These are phyloP conservation scores for Phanerodontia chrysosporium DNA, from an alignment of 768 basidiomycete genomes.

Conservation along the genomic window DNA sequence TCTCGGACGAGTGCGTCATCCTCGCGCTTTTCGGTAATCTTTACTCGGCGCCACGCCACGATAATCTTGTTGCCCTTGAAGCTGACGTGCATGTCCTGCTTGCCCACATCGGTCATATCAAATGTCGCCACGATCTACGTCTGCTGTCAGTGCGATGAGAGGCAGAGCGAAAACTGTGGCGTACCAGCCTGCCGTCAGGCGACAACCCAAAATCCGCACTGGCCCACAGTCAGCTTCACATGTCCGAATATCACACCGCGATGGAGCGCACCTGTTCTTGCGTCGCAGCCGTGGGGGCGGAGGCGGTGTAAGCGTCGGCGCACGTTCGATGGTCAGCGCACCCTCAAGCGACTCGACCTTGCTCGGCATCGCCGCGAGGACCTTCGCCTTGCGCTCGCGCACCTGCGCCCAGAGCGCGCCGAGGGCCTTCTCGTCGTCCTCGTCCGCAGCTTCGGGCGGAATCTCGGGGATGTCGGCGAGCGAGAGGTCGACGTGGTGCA, in stretches of 20 bases:
- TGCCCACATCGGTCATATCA: constrained; percentile 64
- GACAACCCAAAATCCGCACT: constrained; percentile 16
- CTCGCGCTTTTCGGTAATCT: constrained; percentile 59
- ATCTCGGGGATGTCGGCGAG: neutral
- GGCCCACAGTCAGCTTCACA: constrained; percentile 5
- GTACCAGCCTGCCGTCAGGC: constrained; percentile 5
- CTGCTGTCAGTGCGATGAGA: neutral
- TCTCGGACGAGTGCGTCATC: constrained; percentile 59
- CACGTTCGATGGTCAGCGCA: neutral
- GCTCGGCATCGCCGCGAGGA: constrained; percentile 62
- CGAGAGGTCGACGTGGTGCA: neutral
- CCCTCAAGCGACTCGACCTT: constrained; percentile 60
- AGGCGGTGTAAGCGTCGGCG: too few species aligned
- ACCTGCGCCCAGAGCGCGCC: constrained; percentile 65
- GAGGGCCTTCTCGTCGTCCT: constrained; percentile 32
- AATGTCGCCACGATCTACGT: constrained; percentile 60
- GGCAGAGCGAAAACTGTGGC: neutral
- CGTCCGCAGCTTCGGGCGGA: neutral
- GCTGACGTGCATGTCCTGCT: constrained; percentile 73
- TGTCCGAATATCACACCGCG: neutral
- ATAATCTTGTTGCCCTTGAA: constrained; percentile 59
- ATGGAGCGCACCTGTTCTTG: constrained; percentile 4
- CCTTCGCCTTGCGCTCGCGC: constrained; percentile 58
- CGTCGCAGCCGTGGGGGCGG: neutral
- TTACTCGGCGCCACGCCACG: constrained; percentile 62